Base-by-base conservation (phyloP, 2,329 filamentous ascomycete species). In the Penicillium aurantiogriseum region DNA sequence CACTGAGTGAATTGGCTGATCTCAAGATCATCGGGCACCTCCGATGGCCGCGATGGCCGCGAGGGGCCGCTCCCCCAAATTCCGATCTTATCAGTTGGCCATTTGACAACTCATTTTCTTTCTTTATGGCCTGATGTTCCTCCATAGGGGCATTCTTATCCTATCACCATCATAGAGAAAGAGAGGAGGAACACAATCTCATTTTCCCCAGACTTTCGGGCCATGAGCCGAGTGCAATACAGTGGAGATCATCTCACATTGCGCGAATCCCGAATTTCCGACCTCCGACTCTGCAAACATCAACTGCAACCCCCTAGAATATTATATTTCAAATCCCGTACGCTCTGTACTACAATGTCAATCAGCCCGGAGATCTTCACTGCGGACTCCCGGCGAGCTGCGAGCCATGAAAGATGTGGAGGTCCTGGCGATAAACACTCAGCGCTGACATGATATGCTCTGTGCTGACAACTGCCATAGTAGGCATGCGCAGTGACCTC, bases 31-130 rank as follows among this genome's bases (percentile, higher is more conserved):
- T 75, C 72, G 72, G 72, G 67, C 68, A 71, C 60, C 72, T 75
- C 72, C 72, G 72, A 74, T 64, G 67, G 62, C 72, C 72, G 72
- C 72, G 69, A 72, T 64, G 67, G 61, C 71, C 72, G 72, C 67
- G 61, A 57, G 62, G 66, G 68, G 70, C 63, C 64, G 64, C 65
- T 63, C 44, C 62, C 64, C 60, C 31, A 46, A 53, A 51, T 55
- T 51, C 35, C 61, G 67, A 70, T 72, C 70, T 71, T 70, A 71
- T 72, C 68, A 61, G 31, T 47, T 47, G 29, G 42, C 53, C 50
- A 38, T 31, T 52, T 21, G 19, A 17, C 21, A 10, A 5, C 3
- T 47, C 13, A 8, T 29, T n/a, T 23, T 4, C 10, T 29, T 5
- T 31, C 29, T 11, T 31, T 43, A 55, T 56, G 36, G 49, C 35